Evolutionary conservation across 2,329 filamentous ascomycete genomes (phyloP).

Genomic region (Cladosporium sp.): DNA sequence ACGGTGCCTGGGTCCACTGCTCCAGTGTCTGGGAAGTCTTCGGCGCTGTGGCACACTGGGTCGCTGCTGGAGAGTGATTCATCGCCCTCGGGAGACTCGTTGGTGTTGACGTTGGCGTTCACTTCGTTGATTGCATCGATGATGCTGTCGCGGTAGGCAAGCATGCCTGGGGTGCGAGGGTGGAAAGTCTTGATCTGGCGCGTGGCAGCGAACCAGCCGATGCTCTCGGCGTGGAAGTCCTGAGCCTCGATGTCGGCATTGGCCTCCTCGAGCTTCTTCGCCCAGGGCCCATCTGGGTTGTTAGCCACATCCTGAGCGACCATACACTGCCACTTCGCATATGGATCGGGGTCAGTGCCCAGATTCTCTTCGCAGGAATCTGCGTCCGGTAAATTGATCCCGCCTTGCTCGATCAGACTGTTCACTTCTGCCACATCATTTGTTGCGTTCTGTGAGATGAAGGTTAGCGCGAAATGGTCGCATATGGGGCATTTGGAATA

Average conservation of each 20-base stretch:
- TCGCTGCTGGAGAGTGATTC: no score
- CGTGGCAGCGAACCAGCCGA: background rate
- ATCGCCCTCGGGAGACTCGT: background rate
- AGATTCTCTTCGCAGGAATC: background rate
- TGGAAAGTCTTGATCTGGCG: conserved; percentile 2
- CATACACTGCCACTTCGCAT: background rate
- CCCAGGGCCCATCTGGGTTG: background rate
- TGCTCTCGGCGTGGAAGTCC: background rate
- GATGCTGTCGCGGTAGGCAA: conserved; percentile 7
- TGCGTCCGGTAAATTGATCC: no score
- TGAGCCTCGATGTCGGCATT: conserved; percentile 1
- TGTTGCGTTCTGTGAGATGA: no score
- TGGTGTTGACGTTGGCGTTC: background rate
- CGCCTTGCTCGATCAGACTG: no score
- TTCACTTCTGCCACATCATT: no score
- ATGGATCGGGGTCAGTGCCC: background rate
- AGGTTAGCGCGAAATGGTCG: no score
- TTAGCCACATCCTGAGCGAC: background rate
- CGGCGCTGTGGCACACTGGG: background rate
- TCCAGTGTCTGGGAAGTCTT: background rate
- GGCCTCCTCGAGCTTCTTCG: background rate
- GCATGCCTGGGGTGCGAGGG: conserved; percentile 8
- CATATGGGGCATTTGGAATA: no score
- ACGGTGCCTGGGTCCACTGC: background rate
- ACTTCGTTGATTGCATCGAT: conserved; percentile 2